phyloP scores from a whole-genome alignment of 805 yeast species.

The Wickerhamiella lipophila region DNA sequence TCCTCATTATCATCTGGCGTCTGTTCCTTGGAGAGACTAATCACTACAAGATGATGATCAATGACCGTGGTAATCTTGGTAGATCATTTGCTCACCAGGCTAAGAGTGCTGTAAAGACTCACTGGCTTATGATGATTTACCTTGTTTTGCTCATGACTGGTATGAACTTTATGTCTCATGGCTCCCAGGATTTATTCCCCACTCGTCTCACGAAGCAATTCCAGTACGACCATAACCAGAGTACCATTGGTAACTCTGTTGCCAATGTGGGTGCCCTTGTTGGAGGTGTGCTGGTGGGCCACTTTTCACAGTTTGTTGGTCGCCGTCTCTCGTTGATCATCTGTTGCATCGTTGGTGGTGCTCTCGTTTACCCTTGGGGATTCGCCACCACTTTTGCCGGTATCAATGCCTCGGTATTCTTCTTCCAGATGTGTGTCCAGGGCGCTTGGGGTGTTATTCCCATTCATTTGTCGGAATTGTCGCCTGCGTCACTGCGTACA shows the following conservation, averaged over 20 bases:
- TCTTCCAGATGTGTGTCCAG: conserved; percentile 52
- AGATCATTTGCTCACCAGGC: conserved; percentile 25
- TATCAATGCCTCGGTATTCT: conserved; percentile 48
- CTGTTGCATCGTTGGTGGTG: conserved; percentile 44
- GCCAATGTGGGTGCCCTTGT: conserved; percentile 54
- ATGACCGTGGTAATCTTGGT: conserved; percentile 16
- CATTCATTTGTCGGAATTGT: conserved; percentile 49
- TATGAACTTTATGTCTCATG: conserved; percentile 61
- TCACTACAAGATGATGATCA: conserved; percentile 32
- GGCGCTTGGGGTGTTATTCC: conserved; percentile 70
- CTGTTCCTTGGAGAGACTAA: conserved; percentile 48
- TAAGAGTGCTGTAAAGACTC: conserved; percentile 31
- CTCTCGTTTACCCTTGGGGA: conserved; percentile 51
- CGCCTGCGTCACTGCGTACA: conserved; percentile 52
- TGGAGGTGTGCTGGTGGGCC: conserved; percentile 53
- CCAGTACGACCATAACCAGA: conserved; percentile 33
- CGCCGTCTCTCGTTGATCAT: conserved; percentile 44
- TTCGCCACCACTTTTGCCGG: conserved; percentile 34
- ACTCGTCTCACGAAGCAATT: conserved; percentile 47
- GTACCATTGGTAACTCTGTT: conserved; percentile 49
- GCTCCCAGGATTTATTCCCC: conserved; percentile 63
- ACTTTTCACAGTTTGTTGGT: conserved; percentile 44
- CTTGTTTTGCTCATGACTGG: conserved; percentile 52
- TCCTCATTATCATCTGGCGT: conserved; percentile 47
- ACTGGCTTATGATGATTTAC: conserved; percentile 52